phyloP scores from a whole-genome alignment of 2,329 filamentous ascomycete species.

The Fusarium napiforme region DNA sequence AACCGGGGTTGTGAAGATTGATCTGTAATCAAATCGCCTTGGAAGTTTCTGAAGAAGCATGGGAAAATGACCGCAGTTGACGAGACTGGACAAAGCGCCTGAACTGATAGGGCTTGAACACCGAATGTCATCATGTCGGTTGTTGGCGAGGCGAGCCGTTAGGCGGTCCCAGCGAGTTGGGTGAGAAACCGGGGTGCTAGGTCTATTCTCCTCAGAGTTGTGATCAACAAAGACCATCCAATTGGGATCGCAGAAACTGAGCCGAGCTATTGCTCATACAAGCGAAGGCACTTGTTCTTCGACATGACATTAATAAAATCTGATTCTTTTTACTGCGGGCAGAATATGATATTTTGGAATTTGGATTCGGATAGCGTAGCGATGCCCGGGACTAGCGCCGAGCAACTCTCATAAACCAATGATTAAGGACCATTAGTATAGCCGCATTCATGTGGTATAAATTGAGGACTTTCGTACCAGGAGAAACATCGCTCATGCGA shows the following conservation, averaged over 20 bases:
- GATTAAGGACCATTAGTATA: not conserved
- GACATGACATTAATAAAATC: conserved; percentile 1
- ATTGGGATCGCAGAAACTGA: conserved; percentile 13
- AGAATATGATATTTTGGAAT: conserved; percentile 11
- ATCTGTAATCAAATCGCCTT: conserved; percentile 25
- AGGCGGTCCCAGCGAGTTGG: conserved; percentile 43
- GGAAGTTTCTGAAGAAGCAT: conserved; percentile 23
- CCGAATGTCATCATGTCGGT: conserved; percentile 45
- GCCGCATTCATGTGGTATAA: not conserved
- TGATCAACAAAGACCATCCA: conserved; percentile 23
- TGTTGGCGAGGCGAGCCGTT: conserved; percentile 44
- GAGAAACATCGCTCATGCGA: conserved; percentile 3
- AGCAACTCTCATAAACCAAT: not conserved
- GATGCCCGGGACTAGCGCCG: conserved; percentile 7
- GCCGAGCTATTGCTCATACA: conserved; percentile 11
- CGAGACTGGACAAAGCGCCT: conserved; percentile 16
- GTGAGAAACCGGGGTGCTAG: conserved; percentile 30
- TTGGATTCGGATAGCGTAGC: conserved; percentile 22
- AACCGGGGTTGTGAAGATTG: conserved; percentile 28
- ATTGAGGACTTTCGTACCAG: not conserved
- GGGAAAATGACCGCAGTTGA: not conserved
- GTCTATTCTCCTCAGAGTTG: conserved; percentile 28
- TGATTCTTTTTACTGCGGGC: conserved; percentile 1
- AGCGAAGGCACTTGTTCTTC: not conserved
- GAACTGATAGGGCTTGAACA: conserved; percentile 32